Base-by-base conservation (phyloP, 768 basidiomycete species). In the Collybia mongolica region DNA sequence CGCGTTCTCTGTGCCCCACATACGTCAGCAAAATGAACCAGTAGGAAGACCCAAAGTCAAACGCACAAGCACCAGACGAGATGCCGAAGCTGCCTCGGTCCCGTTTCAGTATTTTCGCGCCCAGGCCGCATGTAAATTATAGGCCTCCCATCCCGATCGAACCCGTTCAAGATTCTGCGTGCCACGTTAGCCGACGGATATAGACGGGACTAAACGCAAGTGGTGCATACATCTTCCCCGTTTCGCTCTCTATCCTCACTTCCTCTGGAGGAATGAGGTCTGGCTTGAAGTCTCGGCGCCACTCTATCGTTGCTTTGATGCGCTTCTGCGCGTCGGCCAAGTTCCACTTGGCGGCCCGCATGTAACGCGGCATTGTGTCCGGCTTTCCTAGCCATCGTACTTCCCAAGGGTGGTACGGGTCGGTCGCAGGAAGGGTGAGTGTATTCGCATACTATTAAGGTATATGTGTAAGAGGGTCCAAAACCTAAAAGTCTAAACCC, bases 41-140 rank as follows among this genome's bases (percentile, higher is more conserved):
- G 39, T 28, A 23, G 40, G 45, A 44, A 20, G 19, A n/a, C 11
- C 6, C 9, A 48, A 46, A 39, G 24, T 39, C 12, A 35, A 19
- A 75, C 89, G 68, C 62, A 91, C 89, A 93, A 65, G 64, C 86
- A 86, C 82, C 88, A 93, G 19, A 94, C 88, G 19, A 94, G 76
- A 76, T 94, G 90, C 46, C 84, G 77, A 48, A 95, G 76, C 60
- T 95, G 92, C 37, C 90, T 79, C 2, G 86, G 83, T 53, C 83
- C 80, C 1, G 79, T 79, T 57, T 87, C 79, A 6, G 92, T 93
- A 64, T 93, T 94, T 64, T 95, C 90, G 52, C 82, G 77, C 22
- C 90, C 91, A 0, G 93, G 92, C 14, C 90, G 84, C 84, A 95
- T 85, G 67, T 93, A 93, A 12, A 95, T 71, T 38, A 94, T 86